phyloP scores from a whole-genome alignment of 1,284 basidiomycete species.

The Rhodofomes roseus region DNA sequence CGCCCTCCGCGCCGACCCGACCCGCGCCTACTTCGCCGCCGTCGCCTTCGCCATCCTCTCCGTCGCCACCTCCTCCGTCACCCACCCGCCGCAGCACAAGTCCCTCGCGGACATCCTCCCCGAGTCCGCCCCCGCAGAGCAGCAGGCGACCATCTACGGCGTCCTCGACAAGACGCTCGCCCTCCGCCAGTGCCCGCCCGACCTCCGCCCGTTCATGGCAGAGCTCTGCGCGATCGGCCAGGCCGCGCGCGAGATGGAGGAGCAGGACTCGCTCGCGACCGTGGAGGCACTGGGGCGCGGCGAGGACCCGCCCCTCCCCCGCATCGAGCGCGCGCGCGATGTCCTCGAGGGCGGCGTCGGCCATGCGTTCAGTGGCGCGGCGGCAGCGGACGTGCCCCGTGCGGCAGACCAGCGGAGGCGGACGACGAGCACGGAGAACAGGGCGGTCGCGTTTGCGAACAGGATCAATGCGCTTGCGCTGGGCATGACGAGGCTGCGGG shows the following conservation, averaged over 20 bases:
- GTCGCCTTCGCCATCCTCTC: conserved; percentile 72
- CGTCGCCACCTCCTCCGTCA: conserved; percentile 49
- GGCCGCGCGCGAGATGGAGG: conserved; percentile 45
- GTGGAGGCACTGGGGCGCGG: conserved; percentile 45
- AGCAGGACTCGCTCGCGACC: conserved; percentile 52
- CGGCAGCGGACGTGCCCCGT: background rate
- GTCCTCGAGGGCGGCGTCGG: conserved; percentile 63
- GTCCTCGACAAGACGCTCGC: conserved; percentile 66
- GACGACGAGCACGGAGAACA: conserved; percentile 44
- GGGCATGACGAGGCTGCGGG: conserved; percentile 59
- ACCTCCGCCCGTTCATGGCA: conserved; percentile 28
- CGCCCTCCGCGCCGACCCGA: conserved; percentile 56
- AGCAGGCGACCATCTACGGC: conserved; percentile 49
- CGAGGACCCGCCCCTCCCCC: conserved; percentile 42
- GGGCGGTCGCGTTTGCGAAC: conserved; percentile 67
- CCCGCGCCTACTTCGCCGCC: conserved; percentile 72
- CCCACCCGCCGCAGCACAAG: conserved; percentile 12
- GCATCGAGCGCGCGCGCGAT: conserved; percentile 55
- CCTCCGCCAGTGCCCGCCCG: conserved; percentile 40
- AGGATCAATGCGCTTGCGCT: conserved; percentile 69
- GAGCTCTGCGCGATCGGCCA: conserved; percentile 42
- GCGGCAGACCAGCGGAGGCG: conserved; percentile 1
- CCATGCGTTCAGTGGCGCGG: conserved; percentile 18
- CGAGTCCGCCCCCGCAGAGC: background rate
- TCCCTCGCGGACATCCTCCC: conserved; percentile 11